Evolutionary conservation across 331 rosid species (phyloP), one percentile per base, ranked within the genome.

Genomic region (Ulmus americana): DNA sequence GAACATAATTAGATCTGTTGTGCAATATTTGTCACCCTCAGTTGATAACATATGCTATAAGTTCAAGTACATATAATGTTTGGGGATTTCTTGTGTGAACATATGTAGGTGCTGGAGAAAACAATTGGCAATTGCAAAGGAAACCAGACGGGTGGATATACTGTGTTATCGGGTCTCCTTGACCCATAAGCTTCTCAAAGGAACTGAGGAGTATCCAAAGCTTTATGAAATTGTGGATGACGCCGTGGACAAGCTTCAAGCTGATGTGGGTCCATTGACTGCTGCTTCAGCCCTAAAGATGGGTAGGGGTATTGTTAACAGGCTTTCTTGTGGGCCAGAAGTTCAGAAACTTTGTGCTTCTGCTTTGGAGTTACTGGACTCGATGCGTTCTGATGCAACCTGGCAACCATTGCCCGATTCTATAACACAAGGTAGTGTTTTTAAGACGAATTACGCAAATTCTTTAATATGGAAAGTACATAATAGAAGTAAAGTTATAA

Each of bases 311-410:
- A 90, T 94, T 59, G 99, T 94, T 35, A 94, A 94, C 79, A 85
- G 99, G 83, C 99, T 94, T 73, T 84, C 95, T n/a, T 89, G 95
- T 0, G 99, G 99, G 64, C 97, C 92, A 40, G 97, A 85, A 78
- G 88, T 94, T 69, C 97, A 94, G 84, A 87, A 81, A 73, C 87
- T 85, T 20, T 94, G 98, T 62, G 79, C 86, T 45, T 77, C 70
- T 55, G 98, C 97, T 74, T 48, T 89, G 79, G 90, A 86, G 61
- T 83, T 79, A 49, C 83, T 92, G 48, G 91, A 89, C 69, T 85
- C 79, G 14, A 63, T 84, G 67, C 76, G 72, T 75, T 80, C 79
- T 45, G 71, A 65, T 39, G 72, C 68, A 53, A 38, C 67, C 43
- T 70, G 39, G 64, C 77, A 80, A 69, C 47, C 44, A 10, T 35